Evolutionary conservation across 1,284 basidiomycete species (phyloP).

Genomic region (Xanthoconium separans): DNA sequence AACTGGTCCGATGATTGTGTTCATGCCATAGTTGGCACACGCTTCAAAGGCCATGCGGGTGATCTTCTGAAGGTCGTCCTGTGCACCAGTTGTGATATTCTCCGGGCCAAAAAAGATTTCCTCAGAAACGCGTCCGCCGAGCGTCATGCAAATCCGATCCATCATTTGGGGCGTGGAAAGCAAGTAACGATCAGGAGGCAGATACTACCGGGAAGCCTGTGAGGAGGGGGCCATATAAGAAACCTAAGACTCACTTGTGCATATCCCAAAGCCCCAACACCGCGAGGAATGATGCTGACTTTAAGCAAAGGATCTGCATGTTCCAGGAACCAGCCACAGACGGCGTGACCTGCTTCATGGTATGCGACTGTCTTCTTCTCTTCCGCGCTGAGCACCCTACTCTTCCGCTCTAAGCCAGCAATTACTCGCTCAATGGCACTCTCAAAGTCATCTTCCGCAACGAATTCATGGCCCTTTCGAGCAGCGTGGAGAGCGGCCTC

Average conservation of each 20-base stretch:
- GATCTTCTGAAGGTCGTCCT: constrained; percentile 97
- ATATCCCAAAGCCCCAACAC: constrained; percentile 94
- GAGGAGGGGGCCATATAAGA: constrained; percentile 3
- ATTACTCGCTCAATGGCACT: constrained; percentile 98
- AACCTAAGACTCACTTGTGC: constrained; percentile 64
- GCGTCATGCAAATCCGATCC: constrained; percentile 98
- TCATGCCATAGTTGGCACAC: constrained; percentile 96
- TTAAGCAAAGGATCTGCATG: constrained; percentile 96
- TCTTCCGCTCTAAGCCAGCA: constrained; percentile 95
- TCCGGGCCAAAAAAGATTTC: constrained; percentile 96
- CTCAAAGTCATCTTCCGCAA: constrained; percentile 90
- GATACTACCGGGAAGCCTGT: constrained; percentile 55
- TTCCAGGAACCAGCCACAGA: constrained; percentile 98
- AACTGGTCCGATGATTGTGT: constrained; percentile 90
- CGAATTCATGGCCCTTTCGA: constrained; percentile 75
- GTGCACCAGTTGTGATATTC: constrained; percentile 96
- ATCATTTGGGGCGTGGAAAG: constrained; percentile 93
- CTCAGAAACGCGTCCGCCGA: constrained; percentile 97
- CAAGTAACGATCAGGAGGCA: constrained; percentile 95
- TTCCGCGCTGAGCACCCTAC: constrained; percentile 86
- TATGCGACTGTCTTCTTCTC: constrained; percentile 99
- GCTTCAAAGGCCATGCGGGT: constrained; percentile 98
- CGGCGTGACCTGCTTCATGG: constrained; percentile 98
- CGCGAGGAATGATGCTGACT: constrained; percentile 98
- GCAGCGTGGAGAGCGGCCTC: constrained; percentile 97